Base-by-base conservation (phyloP, 2,329 filamentous ascomycete species). In the Diaporthe caulivora region DNA sequence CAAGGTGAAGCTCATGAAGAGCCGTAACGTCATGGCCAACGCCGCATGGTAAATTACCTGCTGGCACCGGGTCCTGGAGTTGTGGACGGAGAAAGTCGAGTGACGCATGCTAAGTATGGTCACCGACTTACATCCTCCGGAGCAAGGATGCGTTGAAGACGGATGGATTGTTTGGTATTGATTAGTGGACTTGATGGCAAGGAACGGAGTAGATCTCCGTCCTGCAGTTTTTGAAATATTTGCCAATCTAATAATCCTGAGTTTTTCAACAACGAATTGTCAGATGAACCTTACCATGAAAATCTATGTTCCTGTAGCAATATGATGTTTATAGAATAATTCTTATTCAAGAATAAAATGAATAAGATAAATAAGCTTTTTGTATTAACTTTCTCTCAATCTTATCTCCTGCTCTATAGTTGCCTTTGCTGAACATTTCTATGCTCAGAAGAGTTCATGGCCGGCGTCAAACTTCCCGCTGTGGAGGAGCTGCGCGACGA, bases 1-100 rank as follows among this genome's bases (percentile, higher is more conserved):
- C 44, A 65, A 65, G 62, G 44, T 65, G 21, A 65, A 51, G 62
- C 40, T 65, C 11, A 65, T 65, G 62, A 65, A 51, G 62, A 40
- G 7, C 21, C 62, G 62, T n/a, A 49, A 49, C 29, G 21, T 65
- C 29, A 65, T 65, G 62, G 44, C 62, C 62, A 65, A 65, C 62
- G 15, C 44, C 18, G 62, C 44, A 4, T 65, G 44, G 44, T 65
- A 65, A 65, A 37, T 65, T 4, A 26, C 2, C 44, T 21, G 15
- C 29, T 24, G 13, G 29, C 6, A 24, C n/a, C 24, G 37, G 55
- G 13, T n/a, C 24, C 21, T 13, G 55, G 55, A 24, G 11, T 7
- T n/a, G 53, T 1, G 7, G 17, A 9, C 7, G 7, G 7, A 5
- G 10, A 24, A 29, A 29, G 37, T 13, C 8, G 8, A 47, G 3